These are phyloP conservation scores for Phalaenopsis aphrodite DNA, from an alignment of 106 monocot species.

Conservation along the genomic window DNA sequence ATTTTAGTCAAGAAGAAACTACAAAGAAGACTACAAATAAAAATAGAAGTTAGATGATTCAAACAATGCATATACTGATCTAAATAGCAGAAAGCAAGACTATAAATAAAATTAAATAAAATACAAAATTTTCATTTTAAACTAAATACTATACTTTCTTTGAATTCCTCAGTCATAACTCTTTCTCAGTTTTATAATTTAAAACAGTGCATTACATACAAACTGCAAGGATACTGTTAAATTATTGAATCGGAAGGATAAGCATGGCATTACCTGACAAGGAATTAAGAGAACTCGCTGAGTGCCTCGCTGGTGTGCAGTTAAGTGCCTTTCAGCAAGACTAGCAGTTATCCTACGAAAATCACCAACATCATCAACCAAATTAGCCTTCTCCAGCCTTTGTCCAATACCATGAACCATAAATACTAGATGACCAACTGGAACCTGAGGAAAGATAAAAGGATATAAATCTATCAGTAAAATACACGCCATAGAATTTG, in stretches of 20 bases:
- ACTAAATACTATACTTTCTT: neutral
- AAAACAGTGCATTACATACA: neutral
- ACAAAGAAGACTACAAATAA: neutral
- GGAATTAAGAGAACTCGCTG: constrained; percentile 97
- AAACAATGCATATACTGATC: neutral
- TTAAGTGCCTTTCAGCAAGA: constrained; percentile 78
- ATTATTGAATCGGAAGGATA: neutral
- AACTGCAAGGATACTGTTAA: neutral
- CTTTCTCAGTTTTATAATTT: neutral
- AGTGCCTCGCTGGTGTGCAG: constrained; percentile 73
- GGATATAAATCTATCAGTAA: neutral
- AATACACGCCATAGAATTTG: neutral
- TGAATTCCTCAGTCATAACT: neutral
- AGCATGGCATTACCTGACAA: constrained; percentile 60
- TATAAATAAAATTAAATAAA: neutral
- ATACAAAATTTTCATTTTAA: neutral
- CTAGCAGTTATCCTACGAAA: constrained; percentile 75
- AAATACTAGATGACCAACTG: constrained; percentile 95
- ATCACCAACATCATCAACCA: constrained; percentile 99
- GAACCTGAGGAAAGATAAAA: constrained; percentile 44
- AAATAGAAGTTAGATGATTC: neutral
- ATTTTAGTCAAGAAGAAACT: neutral
- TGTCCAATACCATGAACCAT: constrained; percentile 99
- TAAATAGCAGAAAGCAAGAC: neutral
- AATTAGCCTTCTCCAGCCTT: constrained; percentile 89